phyloP scores from a whole-genome alignment of 306 rosid genomes.

The Bauhinia variegata region DNA sequence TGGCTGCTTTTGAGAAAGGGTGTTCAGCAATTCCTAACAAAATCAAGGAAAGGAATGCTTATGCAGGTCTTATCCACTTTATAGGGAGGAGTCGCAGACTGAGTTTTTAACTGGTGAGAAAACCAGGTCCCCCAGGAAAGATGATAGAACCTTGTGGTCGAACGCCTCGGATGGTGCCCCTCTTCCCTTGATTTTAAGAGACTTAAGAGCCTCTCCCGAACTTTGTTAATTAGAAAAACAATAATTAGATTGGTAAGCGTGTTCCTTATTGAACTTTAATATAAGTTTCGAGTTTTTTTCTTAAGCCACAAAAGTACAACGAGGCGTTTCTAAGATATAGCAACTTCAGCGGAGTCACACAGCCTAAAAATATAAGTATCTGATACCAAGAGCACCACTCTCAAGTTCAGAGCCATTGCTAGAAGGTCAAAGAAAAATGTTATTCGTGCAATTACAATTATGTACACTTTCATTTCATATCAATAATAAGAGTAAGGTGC shows the following conservation, averaged over 20 bases:
- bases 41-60: no score
- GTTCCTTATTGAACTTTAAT: no score
- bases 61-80: slow-evolving; percentile 40
- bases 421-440: slow-evolving; percentile 11
- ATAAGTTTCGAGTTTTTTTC: no score
- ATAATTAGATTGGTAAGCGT: no score
- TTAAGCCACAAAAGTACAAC: no score
- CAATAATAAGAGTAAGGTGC: slow-evolving; percentile 21
- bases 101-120: slow-evolving; percentile 28
- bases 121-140: slow-evolving; percentile 22
- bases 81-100: slow-evolving; percentile 29
- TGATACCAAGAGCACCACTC: neutral
- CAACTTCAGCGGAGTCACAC: no score
- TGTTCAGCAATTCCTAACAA: slow-evolving; percentile 40
- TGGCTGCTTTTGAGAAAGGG: slow-evolving; percentile 38
- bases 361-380: neutral
- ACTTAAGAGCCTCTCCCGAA: no score
- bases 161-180: no score
- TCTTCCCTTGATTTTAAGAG: no score
- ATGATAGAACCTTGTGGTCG: no score
- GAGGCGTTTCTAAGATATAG: no score
- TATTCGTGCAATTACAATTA: slow-evolving; percentile 1
- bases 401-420: neutral
- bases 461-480: slow-evolving; percentile 24
- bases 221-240: no score